Evolutionary conservation across 306 rosid species (phyloP), one percentile per base, ranked within the genome.

Genomic region (Cucurbita maxima): DNA sequence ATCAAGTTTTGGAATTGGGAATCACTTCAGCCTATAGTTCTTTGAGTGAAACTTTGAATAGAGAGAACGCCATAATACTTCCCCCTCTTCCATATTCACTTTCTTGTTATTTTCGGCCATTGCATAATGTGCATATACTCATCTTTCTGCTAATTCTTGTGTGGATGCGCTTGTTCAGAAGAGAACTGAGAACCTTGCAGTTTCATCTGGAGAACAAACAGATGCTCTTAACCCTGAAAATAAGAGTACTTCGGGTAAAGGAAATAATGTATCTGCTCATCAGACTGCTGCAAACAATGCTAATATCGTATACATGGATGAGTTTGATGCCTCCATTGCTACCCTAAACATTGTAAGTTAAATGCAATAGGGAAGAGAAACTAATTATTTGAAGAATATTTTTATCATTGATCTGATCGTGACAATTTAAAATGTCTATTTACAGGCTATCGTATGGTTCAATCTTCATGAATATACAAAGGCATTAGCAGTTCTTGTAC

Each of bases 361-460:
- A 69, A 18, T 57, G 61, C 19, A 52, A 15, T 7, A 37, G 59
- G 58, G 30, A 8, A 14, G 52, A 14, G 52, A 69, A 2, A 66
- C 51, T 15, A 76, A 8, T 41, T 72, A 18, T 72, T 40, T 54
- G 41, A 12, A 58, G 53, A 68, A 47, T 50, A 44, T 51, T 67
- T 47, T 47, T 74, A 69, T 74, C 48, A 47, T 74, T 55, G 53
- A 72, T 61, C 13, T 22, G 55, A 40, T 58, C 0, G 7, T 59
- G 68, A 45, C 11, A 16, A 16, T 56, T 48, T 66, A 18, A 68
- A 47, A 22, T 63, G 48, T 76, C 51, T 18, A 61, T 71, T 10
- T 77, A 48, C 76, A 95, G 99, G 99, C 99, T 16, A 80, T 87
- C 55, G 77, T 95, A 81, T 95, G 99, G 99, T 95, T 89, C 84